A percentile compares a stretch with the other conserved stretches of the same genome.
phyloP scores from a whole-genome alignment of 2,329 filamentous ascomycete species.

The Polytolypa hystricis region DNA sequence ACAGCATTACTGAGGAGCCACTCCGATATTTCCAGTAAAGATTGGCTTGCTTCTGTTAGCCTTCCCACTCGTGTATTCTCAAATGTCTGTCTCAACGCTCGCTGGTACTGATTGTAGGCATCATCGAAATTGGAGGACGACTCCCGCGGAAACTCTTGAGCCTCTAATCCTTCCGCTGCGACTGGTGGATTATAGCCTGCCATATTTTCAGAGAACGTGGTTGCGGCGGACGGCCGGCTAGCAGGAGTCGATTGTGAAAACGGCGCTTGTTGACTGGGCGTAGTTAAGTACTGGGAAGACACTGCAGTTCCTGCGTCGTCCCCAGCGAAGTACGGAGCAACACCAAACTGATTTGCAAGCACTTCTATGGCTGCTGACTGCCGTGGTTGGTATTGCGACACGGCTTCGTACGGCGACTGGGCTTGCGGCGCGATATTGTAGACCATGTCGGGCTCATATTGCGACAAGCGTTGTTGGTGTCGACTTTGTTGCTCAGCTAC shows the following conservation, averaged over 20 bases:
- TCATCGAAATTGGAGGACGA: conserved; percentile 47
- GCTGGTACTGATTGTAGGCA: conserved; percentile 54
- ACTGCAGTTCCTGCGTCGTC: conserved; percentile 55
- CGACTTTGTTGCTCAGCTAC: conserved; percentile 15
- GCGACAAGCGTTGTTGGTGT: conserved; percentile 34
- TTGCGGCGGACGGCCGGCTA: conserved; percentile 38
- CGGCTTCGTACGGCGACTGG: conserved; percentile 57
- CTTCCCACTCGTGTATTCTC: conserved; percentile 55
- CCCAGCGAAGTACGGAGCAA: conserved; percentile 63
- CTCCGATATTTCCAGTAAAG: conserved; percentile 51
- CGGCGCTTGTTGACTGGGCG: conserved; percentile 46
- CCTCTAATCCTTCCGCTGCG: conserved; percentile 28
- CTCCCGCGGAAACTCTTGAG: conserved; percentile 17
- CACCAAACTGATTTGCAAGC: conserved; percentile 55
- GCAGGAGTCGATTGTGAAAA: conserved; percentile 52
- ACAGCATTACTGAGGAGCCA: conserved; percentile 57
- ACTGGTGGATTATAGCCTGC: conserved; percentile 33
- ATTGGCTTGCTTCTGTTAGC: conserved; percentile 47
- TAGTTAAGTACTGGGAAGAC: conserved; percentile 52
- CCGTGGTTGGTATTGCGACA: conserved; percentile 63
- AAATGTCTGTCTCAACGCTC: conserved; percentile 52
- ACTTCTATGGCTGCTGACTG: conserved; percentile 70
- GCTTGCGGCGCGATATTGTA: conserved; percentile 62
- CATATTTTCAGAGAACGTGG: conserved; percentile 44
- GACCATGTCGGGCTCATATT: conserved; percentile 58